These are phyloP conservation scores for Leccinum incarnatum DNA, from an alignment of 768 basidiomycete genomes.

Conservation along the genomic window DNA sequence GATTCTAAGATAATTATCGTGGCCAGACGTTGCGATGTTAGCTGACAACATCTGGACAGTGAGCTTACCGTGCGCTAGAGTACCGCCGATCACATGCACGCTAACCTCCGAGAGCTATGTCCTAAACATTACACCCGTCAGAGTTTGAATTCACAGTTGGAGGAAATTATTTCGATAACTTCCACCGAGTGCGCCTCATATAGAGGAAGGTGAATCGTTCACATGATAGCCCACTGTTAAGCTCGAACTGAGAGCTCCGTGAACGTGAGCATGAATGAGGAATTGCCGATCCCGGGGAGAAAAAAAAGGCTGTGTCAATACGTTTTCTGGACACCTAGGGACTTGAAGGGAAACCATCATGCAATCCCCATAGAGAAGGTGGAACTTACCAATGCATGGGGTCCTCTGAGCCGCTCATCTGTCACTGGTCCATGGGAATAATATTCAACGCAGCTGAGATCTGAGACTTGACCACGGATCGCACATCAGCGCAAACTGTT, in stretches of 20 bases:
- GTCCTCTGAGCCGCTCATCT: not conserved
- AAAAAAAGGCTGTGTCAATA: not conserved
- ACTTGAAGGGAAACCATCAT: not conserved
- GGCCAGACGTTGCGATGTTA: not conserved
- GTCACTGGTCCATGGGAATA: not conserved
- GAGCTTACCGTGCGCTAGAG: not conserved
- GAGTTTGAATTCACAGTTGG: no score
- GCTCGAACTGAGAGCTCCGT: no score
- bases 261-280: not conserved
- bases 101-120: not conserved
- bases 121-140: not conserved
- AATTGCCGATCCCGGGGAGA: not conserved
- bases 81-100: not conserved
- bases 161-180: no score
- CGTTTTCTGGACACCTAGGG: not conserved
- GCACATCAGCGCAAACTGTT: not conserved
- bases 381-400: not conserved
- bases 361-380: not conserved
- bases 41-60: no score
- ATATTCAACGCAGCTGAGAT: not conserved
- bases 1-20: not conserved
- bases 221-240: no score
- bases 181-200: no score
- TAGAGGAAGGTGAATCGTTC: no score
- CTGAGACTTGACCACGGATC: not conserved